phyloP scores from a whole-genome alignment of 169 alveolate genomes.

The Babesia bovis region DNA sequence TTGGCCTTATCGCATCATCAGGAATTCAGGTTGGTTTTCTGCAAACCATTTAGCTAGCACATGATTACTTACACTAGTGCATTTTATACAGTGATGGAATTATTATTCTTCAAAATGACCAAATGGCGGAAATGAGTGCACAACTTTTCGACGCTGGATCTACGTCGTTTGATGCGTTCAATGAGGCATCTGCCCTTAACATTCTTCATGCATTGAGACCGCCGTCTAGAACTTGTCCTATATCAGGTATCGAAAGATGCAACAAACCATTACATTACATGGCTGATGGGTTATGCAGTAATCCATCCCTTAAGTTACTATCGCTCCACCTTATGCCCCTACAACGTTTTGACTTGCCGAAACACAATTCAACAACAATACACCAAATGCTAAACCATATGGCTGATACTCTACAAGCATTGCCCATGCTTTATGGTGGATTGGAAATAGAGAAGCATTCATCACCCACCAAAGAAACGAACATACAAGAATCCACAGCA shows the following conservation, averaged over 20 bases:
- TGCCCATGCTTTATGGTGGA: conserved; percentile 3
- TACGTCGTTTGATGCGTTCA: conserved; percentile 5
- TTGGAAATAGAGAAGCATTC: conserved; percentile 11
- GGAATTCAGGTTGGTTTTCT: conserved; percentile 50
- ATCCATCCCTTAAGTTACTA: conserved; percentile 28
- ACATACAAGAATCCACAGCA: not conserved
- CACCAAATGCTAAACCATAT: conserved; percentile 33
- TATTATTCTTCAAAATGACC: conserved; percentile 33
- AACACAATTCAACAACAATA: not conserved
- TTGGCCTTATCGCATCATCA: conserved; percentile 61
- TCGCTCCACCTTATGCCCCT: conserved; percentile 13
- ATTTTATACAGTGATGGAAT: conserved; percentile 51
- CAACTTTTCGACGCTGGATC: conserved; percentile 31
- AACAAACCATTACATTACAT: conserved; percentile 9
- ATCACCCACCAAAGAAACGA: not conserved
- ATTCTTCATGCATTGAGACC: conserved; percentile 37
- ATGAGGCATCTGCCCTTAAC: conserved; percentile 5
- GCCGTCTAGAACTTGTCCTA: conserved; percentile 15
- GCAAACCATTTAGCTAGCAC: conserved; percentile 21
- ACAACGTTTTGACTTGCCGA: not conserved
- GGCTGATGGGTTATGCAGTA: conserved; percentile 33
- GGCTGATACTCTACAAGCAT: conserved; percentile 17
- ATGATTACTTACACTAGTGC: conserved; percentile 42
- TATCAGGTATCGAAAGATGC: not conserved
- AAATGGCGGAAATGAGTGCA: conserved; percentile 25